Percentiles rank a stretch among this genome's conserved stretches.
phyloP scores from a whole-genome alignment of 495 filamentous ascomycete genomes.

The Neurospora sp. region DNA sequence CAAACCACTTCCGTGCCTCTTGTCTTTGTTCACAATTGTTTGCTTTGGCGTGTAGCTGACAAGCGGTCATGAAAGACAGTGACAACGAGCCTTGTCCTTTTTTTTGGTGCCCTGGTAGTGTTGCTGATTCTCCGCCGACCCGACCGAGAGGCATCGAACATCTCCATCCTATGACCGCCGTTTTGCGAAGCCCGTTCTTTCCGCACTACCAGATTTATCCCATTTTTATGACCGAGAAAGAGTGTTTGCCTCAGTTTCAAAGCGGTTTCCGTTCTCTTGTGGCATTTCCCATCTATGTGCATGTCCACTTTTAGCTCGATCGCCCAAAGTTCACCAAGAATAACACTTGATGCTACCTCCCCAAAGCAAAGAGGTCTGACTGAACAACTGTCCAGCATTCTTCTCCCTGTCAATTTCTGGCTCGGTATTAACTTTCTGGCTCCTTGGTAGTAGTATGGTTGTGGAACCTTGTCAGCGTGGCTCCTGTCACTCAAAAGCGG shows the following conservation, averaged over 20 bases:
- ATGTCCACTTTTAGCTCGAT: background rate
- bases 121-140: background rate
- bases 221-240: background rate
- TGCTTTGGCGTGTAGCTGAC: background rate
- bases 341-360: background rate
- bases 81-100: background rate
- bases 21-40: background rate
- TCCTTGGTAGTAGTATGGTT: no score
- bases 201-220: background rate
- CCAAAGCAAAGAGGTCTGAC: accelerated
- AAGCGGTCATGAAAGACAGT: background rate
- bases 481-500: background rate
- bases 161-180: background rate
- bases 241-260: background rate
- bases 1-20: background rate
- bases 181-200: background rate
- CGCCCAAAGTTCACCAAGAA: background rate
- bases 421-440: background rate
- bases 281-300: background rate
- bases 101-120: background rate
- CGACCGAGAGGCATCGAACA: background rate
- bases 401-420: background rate
- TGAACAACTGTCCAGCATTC: background rate
- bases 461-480: no score
- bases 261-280: background rate